phyloP scores from a whole-genome alignment of 2,329 filamentous ascomycete genomes.

The Metarhizium anisopliae region DNA sequence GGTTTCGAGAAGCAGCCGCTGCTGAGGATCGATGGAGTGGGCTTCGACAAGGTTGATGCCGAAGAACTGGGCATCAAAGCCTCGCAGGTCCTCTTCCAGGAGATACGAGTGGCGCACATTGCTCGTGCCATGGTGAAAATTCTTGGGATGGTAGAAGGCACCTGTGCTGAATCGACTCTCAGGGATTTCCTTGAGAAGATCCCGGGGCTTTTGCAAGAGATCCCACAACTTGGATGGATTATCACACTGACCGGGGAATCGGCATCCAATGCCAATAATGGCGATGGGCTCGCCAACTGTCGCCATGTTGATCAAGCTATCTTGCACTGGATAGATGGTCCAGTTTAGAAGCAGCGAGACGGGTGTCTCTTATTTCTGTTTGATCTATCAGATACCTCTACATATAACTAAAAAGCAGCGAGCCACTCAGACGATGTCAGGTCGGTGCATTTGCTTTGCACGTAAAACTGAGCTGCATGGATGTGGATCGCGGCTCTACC shows the following conservation, averaged over 20 bases:
- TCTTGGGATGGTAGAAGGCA: not conserved
- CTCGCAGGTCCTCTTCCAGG: not conserved
- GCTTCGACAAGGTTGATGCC: not conserved
- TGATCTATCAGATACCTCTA: too few relatives aligned
- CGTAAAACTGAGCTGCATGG: too few relatives aligned
- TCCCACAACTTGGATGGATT: conserved; percentile 26
- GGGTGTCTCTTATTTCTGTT: too few relatives aligned
- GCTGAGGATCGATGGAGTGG: conserved; percentile 10
- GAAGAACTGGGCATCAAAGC: not conserved
- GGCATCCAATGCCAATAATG: conserved; percentile 28
- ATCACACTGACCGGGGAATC: conserved; percentile 26
- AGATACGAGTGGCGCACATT: not conserved
- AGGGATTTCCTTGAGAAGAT: conserved; percentile 18
- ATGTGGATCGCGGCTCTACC: too few relatives aligned
- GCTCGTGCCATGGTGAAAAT: not conserved
- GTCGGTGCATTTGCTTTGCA: too few relatives aligned
- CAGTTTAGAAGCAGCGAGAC: too few relatives aligned
- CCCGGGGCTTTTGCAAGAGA: conserved; percentile 17
- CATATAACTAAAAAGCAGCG: too few relatives aligned
- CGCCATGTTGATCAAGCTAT: too few relatives aligned
- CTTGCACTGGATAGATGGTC: not conserved
- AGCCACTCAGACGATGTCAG: too few relatives aligned
- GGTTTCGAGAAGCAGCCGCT: conserved; percentile 24
- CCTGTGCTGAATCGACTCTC: not conserved
- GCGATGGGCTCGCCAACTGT: conserved; percentile 25